A percentile compares a stretch with the other conserved stretches of the same genome.
Conservation (phyloP, 176 grass and related monocot species). For the Cenchrus fungigraminus region DNA sequence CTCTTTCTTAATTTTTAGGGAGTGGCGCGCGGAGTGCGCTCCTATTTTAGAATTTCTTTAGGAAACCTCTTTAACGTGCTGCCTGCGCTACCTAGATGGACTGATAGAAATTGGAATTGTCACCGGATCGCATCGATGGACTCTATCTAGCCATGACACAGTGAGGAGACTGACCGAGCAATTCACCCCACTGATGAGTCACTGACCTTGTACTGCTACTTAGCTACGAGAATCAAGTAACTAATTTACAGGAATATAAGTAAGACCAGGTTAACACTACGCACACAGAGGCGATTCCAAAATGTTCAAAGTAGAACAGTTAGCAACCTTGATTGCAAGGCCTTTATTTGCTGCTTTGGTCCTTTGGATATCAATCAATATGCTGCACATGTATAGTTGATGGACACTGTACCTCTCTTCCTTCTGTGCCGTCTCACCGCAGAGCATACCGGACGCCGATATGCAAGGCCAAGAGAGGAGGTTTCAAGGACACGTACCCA, state of each 20-base stretch:
- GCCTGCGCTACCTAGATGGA: not conserved
- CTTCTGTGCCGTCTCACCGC: not conserved
- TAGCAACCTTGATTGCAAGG: not conserved
- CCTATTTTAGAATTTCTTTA: not conserved
- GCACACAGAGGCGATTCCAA: not conserved
- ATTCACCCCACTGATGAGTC: too few species aligned
- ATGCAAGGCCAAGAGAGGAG: slow-evolving; percentile 91
- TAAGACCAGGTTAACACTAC: too few species aligned
- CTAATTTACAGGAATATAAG: not conserved
- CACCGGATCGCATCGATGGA: not conserved
- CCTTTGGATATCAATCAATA: too few species aligned
- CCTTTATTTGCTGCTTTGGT: not conserved
- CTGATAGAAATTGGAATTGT: not conserved
- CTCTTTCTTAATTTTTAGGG: too few species aligned
- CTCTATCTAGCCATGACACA: too few species aligned
- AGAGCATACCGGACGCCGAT: slow-evolving; percentile 95
- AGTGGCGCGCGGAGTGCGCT: too few species aligned
- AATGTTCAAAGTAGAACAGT: not conserved
- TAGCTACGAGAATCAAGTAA: not conserved
- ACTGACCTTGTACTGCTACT: not conserved
- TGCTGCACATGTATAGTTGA: not conserved
- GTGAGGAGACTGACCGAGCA: not conserved
- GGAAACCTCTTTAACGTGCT: too few species aligned
- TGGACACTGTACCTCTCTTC: not conserved
- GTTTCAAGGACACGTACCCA: slow-evolving; percentile 94